Base-by-base conservation (phyloP, 176 grass and related monocot genomes). In the Elaeis guineensis region DNA sequence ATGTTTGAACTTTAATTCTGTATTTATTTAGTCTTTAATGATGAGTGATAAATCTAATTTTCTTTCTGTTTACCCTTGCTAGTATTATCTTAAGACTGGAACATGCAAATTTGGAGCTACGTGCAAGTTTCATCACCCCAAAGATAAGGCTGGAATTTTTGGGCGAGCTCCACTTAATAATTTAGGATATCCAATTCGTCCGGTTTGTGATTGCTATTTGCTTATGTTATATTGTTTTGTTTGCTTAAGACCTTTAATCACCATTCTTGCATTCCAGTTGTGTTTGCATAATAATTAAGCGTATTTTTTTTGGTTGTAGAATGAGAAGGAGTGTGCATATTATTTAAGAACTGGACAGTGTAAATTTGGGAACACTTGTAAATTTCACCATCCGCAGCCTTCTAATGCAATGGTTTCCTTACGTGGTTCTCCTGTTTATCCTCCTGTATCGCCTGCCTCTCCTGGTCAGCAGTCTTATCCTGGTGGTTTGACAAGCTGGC, bases 351-450 rank as follows among this genome's bases (percentile, higher is more conserved):
- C 84, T 21, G 88, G 85, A 81, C 80, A 86, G 29, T 99, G 94
- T 89, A 99, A 99, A 93, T 99, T 93, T 65, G 88, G 82, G 54
- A 89, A 80, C 84, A 99, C 94, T 73, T 99, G 94, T 93, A 99
- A 93, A 99, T 99, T 99, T 63, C 75, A 99, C 61, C 94, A 99
- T 75, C 88, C 94, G 21, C 77, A 99, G 50, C 79, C 81, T 80
- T 90, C 85, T 78, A 79, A 64, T 80, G 79, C 54, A n/a, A 62
- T 71, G 65, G 69, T 63, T 80, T 83, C 82, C 22, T 68, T 80
- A 50, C 79, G 63, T 56, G 94, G 67, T 62, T 89, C 88, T 66
- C 80, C 79, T 86, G 76, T 93, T 73, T 89, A 92, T 99, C 77
- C 94, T 80, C 69, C 76, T 86, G 85, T 89, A 89, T 86, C 85